Base-by-base conservation (phyloP, 2,329 filamentous ascomycete species). In the Plenodomus tracheiphilus region DNA sequence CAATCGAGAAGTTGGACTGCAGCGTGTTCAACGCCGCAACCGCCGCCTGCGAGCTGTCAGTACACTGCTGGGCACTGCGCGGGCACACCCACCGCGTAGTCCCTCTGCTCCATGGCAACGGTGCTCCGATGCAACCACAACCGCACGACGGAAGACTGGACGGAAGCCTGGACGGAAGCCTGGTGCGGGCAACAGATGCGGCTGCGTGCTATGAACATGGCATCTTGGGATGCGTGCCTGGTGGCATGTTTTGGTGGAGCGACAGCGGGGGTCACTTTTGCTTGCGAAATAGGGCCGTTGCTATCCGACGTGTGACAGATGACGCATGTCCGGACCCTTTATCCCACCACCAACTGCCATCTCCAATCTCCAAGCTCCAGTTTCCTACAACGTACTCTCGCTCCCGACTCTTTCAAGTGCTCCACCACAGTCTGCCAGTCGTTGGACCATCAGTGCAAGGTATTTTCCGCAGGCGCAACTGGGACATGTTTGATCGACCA, bases 1-100 rank as follows among this genome's bases (percentile, higher is more conserved):
- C 82, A 49, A 89, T 78, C 34, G 86, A 81, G 61, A 85, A 87
- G 71, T 96, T 96, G 46, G 88, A 87, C 64, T 93, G 88, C 45
- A 96, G 80, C 41, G 84, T 83, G 59, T 90, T 87, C 59, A 96
- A 83, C 47, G 86, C 85, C 45, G 80, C 72, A 34, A 96, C 84
- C 32, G 91, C 91, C 59, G 85, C 83, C 74, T 86, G 72, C 28
- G 15, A 17, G 25, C 18, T 28, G 51, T 71, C 48, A 70, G 60
- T 50, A 20, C 17, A 22, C 25, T 18, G 21, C 9, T 37, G 21
- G 32, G 38, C 28, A 8, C 11, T 35, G 25, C 16, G 20, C 3
- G 18, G 16, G 21, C 11, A 8, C 35, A 56, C 66, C 28, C 62
- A 69, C 69, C 38, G 61, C 66, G 46, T 72, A 72, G 56, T 72